Evolutionary conservation across 768 basidiomycete species (phyloP).

Genomic region (Leccinum truebloodii): DNA sequence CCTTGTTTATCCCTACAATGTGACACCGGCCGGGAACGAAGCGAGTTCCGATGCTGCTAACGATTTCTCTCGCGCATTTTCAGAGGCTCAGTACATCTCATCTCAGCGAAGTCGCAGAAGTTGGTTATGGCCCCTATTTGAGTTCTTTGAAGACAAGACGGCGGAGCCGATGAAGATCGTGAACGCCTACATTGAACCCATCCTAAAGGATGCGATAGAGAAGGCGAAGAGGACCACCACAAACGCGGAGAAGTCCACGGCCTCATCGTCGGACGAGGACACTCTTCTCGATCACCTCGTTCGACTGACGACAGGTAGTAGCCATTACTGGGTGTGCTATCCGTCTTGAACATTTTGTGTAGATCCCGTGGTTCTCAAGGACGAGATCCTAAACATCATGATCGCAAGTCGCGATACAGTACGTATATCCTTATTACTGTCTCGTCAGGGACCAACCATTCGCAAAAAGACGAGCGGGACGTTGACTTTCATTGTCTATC

Average conservation of each 20-base stretch:
- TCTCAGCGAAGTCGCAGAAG: constrained; percentile 44
- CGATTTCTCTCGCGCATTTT: constrained; percentile 51
- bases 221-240: constrained; percentile 35
- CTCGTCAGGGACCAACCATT: neutral
- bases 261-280: constrained; percentile 41
- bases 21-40: constrained; percentile 17
- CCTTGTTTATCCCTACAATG: constrained; percentile 54
- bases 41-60: constrained; percentile 37
- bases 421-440: neutral
- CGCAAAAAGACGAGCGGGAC: constrained; percentile 41
- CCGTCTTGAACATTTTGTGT: neutral
- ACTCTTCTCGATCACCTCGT: constrained; percentile 61
- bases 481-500: constrained; percentile 40
- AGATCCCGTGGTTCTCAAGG: constrained; percentile 32
- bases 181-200: constrained; percentile 52
- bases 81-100: constrained; percentile 46
- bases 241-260: constrained; percentile 24
- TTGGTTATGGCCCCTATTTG: constrained; percentile 54
- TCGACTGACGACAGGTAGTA: constrained; percentile 44
- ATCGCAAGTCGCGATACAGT: constrained; percentile 36
- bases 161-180: constrained; percentile 52
- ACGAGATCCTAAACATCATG: constrained; percentile 37
- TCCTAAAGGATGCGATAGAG: constrained; percentile 43
- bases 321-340: constrained; percentile 23
- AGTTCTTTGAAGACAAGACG: constrained; percentile 49